Evolutionary conservation across 2,329 filamentous ascomycete species (phyloP), one percentile per base, ranked within the genome.

Genomic region (Harringtonia aguacate): DNA sequence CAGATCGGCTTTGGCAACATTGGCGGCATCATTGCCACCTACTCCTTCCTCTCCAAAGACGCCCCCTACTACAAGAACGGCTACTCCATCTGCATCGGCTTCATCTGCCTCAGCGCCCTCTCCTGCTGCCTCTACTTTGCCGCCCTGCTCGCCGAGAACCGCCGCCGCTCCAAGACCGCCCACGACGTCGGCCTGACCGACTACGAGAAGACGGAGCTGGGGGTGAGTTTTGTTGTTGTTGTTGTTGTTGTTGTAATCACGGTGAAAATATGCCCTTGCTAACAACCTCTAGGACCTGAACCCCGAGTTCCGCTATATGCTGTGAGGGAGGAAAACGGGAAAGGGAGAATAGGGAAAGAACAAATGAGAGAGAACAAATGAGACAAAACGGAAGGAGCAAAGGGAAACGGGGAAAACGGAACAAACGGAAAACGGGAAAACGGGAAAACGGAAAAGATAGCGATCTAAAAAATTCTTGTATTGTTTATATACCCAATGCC

Each of bases 1-100:
- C 84, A 88, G 59, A 70, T 89, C 36, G 81, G 81, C 1, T 86
- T 88, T 51, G 84, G 84, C 12, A 89, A 88, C 54, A 77, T 87
- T 31, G 84, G 84, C 35, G 85, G 84, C 22, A 87, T 89, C 55
- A 81, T 89, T 48, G 73, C 84, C 13, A 86, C 84, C 0, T 88
- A 79, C 61, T 67, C 76, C 1, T 87, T 86, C 59, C 56, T 84
- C 17, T 57, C 64, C 21, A 72, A 67, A 42, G 86, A 95, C 57
- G 74, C 75, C 2, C 86, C 85, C 1, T 58, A 62, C 37, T 94
- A 82, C 61, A 73, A 67, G 8, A 78, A 72, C 1, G 89, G 88
- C 0, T 94, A 92, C 62, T 73, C 72, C 43, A 87, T 95, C 50
- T 83, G 79, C 56, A 70, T 94, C 6, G 77, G 71, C 0, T 94